These are phyloP conservation scores for Cucurbita moschata DNA, from an alignment of 306 rosid species.

Conservation along the genomic window DNA sequence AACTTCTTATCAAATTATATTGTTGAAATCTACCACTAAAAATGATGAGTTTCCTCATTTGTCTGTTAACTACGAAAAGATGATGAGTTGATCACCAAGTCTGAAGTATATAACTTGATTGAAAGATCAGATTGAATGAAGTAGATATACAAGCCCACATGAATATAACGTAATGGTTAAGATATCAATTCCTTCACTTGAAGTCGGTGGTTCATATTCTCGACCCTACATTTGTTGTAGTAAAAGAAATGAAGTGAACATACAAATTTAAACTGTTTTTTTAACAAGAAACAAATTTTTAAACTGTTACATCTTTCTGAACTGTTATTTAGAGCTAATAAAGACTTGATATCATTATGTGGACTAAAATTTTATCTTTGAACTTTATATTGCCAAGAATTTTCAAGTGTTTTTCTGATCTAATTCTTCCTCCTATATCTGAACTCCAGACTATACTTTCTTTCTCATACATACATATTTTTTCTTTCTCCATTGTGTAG, in stretches of 20 bases:
- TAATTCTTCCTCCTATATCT: not conserved
- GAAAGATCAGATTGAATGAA: not conserved
- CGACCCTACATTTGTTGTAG: no score
- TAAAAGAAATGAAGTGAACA: not conserved
- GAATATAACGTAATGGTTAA: no score
- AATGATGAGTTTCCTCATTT: not conserved
- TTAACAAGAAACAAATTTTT: no score
- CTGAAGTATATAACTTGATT: not conserved
- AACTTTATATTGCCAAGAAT: not conserved
- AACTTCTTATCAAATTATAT: not conserved
- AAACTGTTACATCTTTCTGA: not conserved
- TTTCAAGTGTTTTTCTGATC: not conserved
- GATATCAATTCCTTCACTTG: no score
- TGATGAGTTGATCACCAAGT: not conserved
- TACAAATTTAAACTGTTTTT: not conserved
- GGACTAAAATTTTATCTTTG: not conserved
- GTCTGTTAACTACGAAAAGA: not conserved
- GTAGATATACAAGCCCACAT: not conserved
- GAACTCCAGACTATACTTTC: conserved; percentile 4
- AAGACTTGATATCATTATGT: not conserved
- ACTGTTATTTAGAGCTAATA: no score
- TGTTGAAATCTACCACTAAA: not conserved
- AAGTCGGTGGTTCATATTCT: no score
- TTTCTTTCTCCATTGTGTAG: conserved; percentile 27
- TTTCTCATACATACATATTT: not conserved